These are phyloP conservation scores for Globisporangium spinosum DNA, from an alignment of 352 stramenopile genomes.

Conservation along the genomic window DNA sequence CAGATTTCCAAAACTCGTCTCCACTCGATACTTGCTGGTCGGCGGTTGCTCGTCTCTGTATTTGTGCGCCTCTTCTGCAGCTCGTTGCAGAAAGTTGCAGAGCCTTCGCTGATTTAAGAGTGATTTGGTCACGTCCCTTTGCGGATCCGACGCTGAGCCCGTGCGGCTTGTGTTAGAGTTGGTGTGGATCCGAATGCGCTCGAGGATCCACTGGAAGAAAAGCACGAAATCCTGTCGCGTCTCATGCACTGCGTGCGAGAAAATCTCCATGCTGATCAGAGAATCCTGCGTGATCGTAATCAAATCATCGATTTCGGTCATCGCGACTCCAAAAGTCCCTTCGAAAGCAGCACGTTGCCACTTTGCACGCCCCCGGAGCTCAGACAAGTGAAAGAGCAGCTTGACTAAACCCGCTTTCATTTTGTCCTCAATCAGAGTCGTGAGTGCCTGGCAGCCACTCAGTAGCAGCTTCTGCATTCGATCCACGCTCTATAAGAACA, in stretches of 20 bases:
- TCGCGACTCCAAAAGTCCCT: slow-evolving; percentile 35
- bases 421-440: slow-evolving; percentile 26
- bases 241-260: slow-evolving; percentile 44
- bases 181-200: slow-evolving; percentile 60
- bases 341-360: slow-evolving; percentile 38
- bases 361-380: slow-evolving; percentile 47
- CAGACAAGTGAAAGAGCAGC: slow-evolving; percentile 45
- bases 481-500: slow-evolving; percentile 36
- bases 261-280: slow-evolving; percentile 40
- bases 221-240: slow-evolving; percentile 58
- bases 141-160: neutral
- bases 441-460: slow-evolving; percentile 39
- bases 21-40: slow-evolving; percentile 42
- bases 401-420: slow-evolving; percentile 37
- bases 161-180: slow-evolving; percentile 23
- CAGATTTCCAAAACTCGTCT: slow-evolving; percentile 65
- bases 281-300: slow-evolving; percentile 29
- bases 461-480: slow-evolving; percentile 55
- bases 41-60: slow-evolving; percentile 41
- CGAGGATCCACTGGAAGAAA: slow-evolving; percentile 61
- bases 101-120: slow-evolving; percentile 57
- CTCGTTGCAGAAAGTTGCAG: slow-evolving; percentile 48
- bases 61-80: slow-evolving; percentile 28
- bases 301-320: slow-evolving; percentile 33
- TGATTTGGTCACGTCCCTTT: slow-evolving; percentile 30